Percentiles rank a stretch among this genome's conserved stretches.
Conservation (phyloP, 2,329 filamentous ascomycete genomes). For the Hymenoscyphus scutula region DNA sequence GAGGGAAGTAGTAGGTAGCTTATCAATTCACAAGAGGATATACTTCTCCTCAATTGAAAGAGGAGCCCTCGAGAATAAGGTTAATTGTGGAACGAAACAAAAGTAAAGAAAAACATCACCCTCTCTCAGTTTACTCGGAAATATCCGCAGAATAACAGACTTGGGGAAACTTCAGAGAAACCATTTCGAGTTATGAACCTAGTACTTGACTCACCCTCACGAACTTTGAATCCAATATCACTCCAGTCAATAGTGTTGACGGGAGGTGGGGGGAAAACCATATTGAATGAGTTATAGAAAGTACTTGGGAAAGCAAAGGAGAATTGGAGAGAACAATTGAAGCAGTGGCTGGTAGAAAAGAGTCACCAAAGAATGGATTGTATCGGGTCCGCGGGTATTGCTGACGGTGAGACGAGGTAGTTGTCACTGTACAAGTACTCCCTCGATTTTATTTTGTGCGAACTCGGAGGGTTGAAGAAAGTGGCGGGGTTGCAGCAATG, state of each 20-base stretch:
- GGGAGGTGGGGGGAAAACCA: conserved; percentile 71
- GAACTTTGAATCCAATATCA: conserved; percentile 88
- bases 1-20: not conserved
- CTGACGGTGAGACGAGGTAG: not conserved
- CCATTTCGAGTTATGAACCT: not conserved
- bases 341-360: not conserved
- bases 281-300: conserved; percentile 21
- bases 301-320: conserved; percentile 5
- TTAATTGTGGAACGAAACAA: not conserved
- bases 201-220: conserved; percentile 61
- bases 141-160: conserved; percentile 6
- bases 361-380: not conserved
- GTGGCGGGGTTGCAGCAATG: not conserved
- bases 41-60: no score
- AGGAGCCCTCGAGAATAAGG: no score
- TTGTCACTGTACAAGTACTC: not conserved
- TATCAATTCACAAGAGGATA: no score
- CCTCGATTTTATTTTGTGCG: conserved; percentile 10
- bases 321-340: conserved; percentile 1
- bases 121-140: not conserved
- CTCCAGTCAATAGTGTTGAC: conserved; percentile 85
- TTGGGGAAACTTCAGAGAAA: conserved; percentile 16
- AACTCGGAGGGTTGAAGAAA: conserved; percentile 2
- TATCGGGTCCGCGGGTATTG: no score
- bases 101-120: not conserved